Evolutionary conservation across 495 filamentous ascomycete genomes (phyloP), one percentile per base, ranked within the genome.

Genomic region (Podospora pseudocomata): DNA sequence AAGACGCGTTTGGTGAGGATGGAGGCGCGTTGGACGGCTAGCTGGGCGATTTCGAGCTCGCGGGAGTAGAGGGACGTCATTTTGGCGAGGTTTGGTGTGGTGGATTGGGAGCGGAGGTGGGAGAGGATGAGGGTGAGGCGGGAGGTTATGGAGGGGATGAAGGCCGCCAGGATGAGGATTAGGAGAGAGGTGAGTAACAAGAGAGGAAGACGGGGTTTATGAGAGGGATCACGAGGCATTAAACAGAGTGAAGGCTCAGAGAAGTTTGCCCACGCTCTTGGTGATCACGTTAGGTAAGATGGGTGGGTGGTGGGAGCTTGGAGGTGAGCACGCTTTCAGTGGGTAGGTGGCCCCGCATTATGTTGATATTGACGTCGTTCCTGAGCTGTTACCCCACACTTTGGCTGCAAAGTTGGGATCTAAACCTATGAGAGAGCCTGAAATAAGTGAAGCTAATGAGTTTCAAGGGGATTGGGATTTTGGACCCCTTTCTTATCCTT

Each of bases 1-100:
- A 96, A 98, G 78, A 98, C 94, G 70, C 87, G 88, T 83, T 97
- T 93, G 65, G 95, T 98, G 67, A 98, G 88, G 70, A 94, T 81
- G 30, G 89, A 84, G 20, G 95, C 95, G 65, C 96, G 88, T 80
- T 96, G 93, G 60, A 98, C 93, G 67, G 96, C 93, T 26, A 98
- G 88, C 77, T 93, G 89, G 69, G 95, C 94, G 63, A 96, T 86
- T 72, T 89, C 84, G 69, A 94, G 89, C 82, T 98, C 94, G 68
- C 89, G 87, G 68, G 86, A 81, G 84, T 97, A 97, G 30, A 62
- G 56, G 44, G 75, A 55, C 13, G 75, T 62, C 64, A 73, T 74
- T 60, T 56, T 71, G 19, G 56, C 18, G 26, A 23, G 23, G 1
- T 23, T 23, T 23, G 23, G 23, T 1, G 67, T 68, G 23, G 62